Evolutionary conservation across 75 land plant genomes (phyloP).

Genomic region (Cryptomeria japonica): DNA sequence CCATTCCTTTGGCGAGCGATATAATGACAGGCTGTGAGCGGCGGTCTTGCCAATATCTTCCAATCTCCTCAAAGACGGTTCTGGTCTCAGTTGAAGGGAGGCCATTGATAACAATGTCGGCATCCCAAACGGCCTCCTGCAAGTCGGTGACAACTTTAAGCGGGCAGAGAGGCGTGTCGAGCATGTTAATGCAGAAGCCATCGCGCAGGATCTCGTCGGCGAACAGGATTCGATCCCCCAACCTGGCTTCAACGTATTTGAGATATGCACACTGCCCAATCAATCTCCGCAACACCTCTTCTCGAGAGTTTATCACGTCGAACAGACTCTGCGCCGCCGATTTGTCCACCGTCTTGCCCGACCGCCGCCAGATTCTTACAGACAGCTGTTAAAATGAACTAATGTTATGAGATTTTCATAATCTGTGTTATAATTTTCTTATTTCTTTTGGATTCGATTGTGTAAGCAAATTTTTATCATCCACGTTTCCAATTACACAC

Average conservation of each 20-base stretch:
- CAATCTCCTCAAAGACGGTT: slow-evolving; percentile 76
- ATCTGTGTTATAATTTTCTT: too few species aligned
- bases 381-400: neutral
- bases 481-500: too few species aligned
- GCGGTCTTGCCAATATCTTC: slow-evolving; percentile 83
- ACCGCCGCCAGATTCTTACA: slow-evolving; percentile 69
- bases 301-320: slow-evolving; percentile 91
- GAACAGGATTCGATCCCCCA: slow-evolving; percentile 73
- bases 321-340: slow-evolving; percentile 78
- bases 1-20: slow-evolving; percentile 88
- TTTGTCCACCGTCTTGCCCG: slow-evolving; percentile 72
- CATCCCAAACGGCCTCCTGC: slow-evolving; percentile 98
- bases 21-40: slow-evolving; percentile 71
- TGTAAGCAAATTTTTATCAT: too few species aligned
- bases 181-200: slow-evolving; percentile 94
- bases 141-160: slow-evolving; percentile 90
- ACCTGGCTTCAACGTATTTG: slow-evolving; percentile 87
- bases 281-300: slow-evolving; percentile 82
- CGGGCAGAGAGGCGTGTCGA: slow-evolving; percentile 91
- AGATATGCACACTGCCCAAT: slow-evolving; percentile 89
- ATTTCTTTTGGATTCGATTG: too few species aligned
- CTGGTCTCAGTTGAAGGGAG: slow-evolving; percentile 88
- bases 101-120: slow-evolving; percentile 87
- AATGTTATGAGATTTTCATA: too few species aligned
- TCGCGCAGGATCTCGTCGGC: slow-evolving; percentile 93